These are phyloP conservation scores for Wickerhamomyces bovis DNA, from an alignment of 805 yeast genomes.

Conservation along the genomic window DNA sequence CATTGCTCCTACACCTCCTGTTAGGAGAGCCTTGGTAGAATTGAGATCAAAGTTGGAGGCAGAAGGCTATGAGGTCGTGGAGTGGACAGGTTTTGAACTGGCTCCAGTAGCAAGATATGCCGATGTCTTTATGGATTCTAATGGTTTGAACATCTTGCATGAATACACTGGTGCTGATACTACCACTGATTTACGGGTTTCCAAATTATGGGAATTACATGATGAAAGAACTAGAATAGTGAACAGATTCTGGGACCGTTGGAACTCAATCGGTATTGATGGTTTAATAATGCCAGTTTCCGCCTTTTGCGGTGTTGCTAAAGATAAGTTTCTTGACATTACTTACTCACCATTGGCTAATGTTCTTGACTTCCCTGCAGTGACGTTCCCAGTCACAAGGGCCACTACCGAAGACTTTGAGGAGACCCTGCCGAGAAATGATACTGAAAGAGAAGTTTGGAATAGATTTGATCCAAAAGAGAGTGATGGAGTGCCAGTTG, in stretches of 20 bases:
- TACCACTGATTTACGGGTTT: conserved; percentile 31
- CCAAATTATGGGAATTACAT: conserved; percentile 38
- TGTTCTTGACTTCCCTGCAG: conserved; percentile 48
- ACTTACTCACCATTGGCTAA: conserved; percentile 52
- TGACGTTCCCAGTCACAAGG: conserved; percentile 47
- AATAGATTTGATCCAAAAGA: conserved; percentile 4
- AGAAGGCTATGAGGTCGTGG: conserved; percentile 38
- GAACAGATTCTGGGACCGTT: conserved; percentile 31
- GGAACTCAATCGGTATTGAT: conserved; percentile 38
- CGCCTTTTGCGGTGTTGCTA: conserved; percentile 37
- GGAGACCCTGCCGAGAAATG: conserved; percentile 1
- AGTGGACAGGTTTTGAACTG: conserved; percentile 31
- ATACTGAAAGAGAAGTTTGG: conserved; percentile 4
- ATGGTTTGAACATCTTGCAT: conserved; percentile 4
- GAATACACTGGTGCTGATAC: conserved; percentile 27
- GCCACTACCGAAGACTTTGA: conserved; percentile 23
- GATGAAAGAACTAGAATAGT: conserved; percentile 28
- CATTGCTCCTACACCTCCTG: conserved; percentile 51
- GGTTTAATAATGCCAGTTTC: conserved; percentile 45
- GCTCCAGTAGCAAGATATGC: conserved; percentile 14
- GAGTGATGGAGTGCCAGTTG: conserved; percentile 11
- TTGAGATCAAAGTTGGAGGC: conserved; percentile 20
- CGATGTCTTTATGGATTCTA: conserved; percentile 26
- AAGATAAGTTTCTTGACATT: conserved; percentile 29
- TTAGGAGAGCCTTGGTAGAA: conserved; percentile 38